Base-by-base conservation (phyloP, 2,329 filamentous ascomycete species). In the Fusarium brachygibbosum region DNA sequence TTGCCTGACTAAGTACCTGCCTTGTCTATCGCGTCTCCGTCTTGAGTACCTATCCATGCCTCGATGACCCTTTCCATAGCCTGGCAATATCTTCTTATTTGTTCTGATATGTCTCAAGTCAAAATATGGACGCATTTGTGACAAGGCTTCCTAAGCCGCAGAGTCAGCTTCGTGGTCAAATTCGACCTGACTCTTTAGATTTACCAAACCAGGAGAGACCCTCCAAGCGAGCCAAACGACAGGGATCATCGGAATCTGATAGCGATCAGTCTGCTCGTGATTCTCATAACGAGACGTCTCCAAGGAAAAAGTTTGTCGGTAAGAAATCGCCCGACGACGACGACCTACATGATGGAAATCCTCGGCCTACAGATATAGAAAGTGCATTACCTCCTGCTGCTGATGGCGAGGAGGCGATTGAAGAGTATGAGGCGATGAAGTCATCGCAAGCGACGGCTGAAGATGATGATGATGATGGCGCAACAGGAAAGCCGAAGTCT, bases 361-460 rank as follows among this genome's bases (percentile, higher is more conserved):
- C 73, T 38, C 65, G 56, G 35, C 59, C 69, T 42, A 80, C 79
- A 2, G 79, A 77, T 6, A 71, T 80, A n/a, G 82, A 81, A 71
- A 79, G 85, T 66, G 90, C 90, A 8, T 81, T 97, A 8, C 92
- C 93, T 16, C 83, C 85, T 1, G 83, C 95, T 3, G 82, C 87
- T 68, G 87, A 86, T 4, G 90, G 91, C 67, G 85, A 90, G 71
- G 86, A 91, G 61, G 92, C 93, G 4, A 92, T 97, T 61, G 86
- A 91, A 66, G 88, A 93, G 68, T 97, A 97, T 74, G 92, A 97
- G 79, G 83, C 84, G 3, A 89, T 90, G 68, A 87, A 87, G 70
- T 85, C 86, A 29, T 89, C 87, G 21, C 86, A 88, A 63, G 58
- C 63, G 6, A 75, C 77, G 45, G 70, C 71, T 3, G 73, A 75